A percentile compares a stretch with the other conserved stretches of the same genome.
phyloP scores from a whole-genome alignment of 768 basidiomycete genomes.

The Pluteus cervinus region DNA sequence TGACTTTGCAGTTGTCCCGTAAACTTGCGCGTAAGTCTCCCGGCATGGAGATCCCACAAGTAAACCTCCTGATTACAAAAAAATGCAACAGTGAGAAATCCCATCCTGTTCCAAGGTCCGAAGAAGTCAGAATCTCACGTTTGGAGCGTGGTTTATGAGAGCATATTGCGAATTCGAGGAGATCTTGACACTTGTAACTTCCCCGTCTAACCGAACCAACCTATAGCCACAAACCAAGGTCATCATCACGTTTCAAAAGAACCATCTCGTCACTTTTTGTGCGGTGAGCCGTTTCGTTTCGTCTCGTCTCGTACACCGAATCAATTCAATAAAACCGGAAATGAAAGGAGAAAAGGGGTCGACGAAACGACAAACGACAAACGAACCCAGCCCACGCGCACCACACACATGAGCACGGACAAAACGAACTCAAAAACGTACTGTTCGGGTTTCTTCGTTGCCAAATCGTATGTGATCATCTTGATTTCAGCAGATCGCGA shows the following conservation, averaged over 20 bases:
- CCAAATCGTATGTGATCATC: conserved; percentile 74
- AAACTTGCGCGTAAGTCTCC: conserved; percentile 71
- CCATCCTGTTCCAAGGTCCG: conserved; percentile 7
- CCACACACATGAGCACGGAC: conserved; percentile 4
- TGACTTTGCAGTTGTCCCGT: conserved; percentile 79
- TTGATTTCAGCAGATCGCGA: conserved; percentile 42
- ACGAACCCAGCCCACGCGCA: neutral
- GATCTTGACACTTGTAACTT: conserved; percentile 83
- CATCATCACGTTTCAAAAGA: conserved; percentile 5
- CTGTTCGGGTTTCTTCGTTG: conserved; percentile 62
- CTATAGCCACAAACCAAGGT: conserved; percentile 32
- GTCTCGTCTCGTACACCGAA: too few relatives aligned
- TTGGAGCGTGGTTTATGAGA: conserved; percentile 81
- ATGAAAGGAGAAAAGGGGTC: conserved; percentile 6
- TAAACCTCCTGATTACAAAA: conserved; percentile 68
- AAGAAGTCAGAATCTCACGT: conserved; percentile 45
- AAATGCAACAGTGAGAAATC: conserved; percentile 10
- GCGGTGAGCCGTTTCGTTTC: too few relatives aligned
- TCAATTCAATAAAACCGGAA: too few relatives aligned
- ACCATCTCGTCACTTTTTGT: too few relatives aligned
- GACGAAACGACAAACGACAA: conserved; percentile 6
- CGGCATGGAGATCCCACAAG: conserved; percentile 73
- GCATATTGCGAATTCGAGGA: conserved; percentile 84
- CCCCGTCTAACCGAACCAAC: conserved; percentile 63
- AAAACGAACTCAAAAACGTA: conserved; percentile 32